Conservation (phyloP, 2,329 filamentous ascomycete genomes). For the Exophiala sideris region DNA sequence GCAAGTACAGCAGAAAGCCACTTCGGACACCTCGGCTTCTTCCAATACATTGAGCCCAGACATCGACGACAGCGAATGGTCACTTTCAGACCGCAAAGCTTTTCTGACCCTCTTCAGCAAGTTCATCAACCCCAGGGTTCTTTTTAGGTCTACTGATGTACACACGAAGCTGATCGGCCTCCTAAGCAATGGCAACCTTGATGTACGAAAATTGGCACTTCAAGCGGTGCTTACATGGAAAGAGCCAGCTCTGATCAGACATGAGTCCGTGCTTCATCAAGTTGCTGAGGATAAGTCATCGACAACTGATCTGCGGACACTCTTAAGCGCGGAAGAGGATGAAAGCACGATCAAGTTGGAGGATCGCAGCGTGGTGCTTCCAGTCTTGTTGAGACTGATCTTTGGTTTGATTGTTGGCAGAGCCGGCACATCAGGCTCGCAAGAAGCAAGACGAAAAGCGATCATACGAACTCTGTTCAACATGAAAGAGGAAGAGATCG, state of each 20-base stretch:
- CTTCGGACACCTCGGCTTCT: slow-evolving; percentile 22
- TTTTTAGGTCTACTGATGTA: slow-evolving; percentile 75
- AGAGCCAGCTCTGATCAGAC: slow-evolving; percentile 67
- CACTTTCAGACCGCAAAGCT: slow-evolving; percentile 71
- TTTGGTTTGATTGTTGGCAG: slow-evolving; percentile 87
- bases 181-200: slow-evolving; percentile 81
- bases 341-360: slow-evolving; percentile 66
- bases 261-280: slow-evolving; percentile 81
- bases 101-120: slow-evolving; percentile 78
- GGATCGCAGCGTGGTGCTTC: slow-evolving; percentile 73
- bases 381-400: slow-evolving; percentile 78
- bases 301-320: slow-evolving; percentile 86
- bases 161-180: slow-evolving; percentile 71
- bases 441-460: slow-evolving; percentile 71
- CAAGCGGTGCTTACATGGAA: slow-evolving; percentile 91
- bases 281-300: slow-evolving; percentile 88
- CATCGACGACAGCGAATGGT: slow-evolving; percentile 36
- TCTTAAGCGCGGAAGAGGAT: slow-evolving; percentile 68
- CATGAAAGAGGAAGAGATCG: slow-evolving; percentile 69
- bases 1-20: slow-evolving; percentile 10
- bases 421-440: slow-evolving; percentile 72
- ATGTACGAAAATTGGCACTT: slow-evolving; percentile 80
- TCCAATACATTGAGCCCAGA: slow-evolving; percentile 27
- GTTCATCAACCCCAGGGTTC: slow-evolving; percentile 79
- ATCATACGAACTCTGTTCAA: slow-evolving; percentile 76